These are phyloP conservation scores for Solanum boliviense DNA, from an alignment of 257 asterid species.

Conservation along the genomic window DNA sequence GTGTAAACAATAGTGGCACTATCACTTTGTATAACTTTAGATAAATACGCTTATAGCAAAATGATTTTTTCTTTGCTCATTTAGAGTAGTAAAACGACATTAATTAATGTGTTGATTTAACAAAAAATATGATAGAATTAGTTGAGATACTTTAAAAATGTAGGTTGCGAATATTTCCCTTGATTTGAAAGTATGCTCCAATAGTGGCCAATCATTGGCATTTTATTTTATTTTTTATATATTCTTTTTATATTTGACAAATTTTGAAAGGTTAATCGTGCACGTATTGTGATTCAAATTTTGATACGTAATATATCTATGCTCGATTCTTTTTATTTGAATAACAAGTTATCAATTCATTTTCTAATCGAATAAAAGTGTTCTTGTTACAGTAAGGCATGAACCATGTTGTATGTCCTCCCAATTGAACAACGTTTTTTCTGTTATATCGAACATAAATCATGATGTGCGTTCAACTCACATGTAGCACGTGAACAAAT, in stretches of 20 bases:
- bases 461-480: no score
- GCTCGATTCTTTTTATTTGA: background rate
- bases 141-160: no score
- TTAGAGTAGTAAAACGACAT: background rate
- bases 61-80: background rate
- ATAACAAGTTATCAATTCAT: no score
- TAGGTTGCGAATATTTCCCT: background rate
- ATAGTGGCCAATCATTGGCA: background rate
- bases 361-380: no score
- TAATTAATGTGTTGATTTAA: background rate
- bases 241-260: background rate
- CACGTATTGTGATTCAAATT: background rate
- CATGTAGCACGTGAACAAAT: background rate
- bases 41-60: background rate
- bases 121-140: background rate
- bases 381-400: no score
- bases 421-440: no score
- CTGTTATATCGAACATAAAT: background rate
- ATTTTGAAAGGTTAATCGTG: background rate
- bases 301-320: background rate
- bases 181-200: background rate
- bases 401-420: fast-evolving
- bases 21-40: background rate
- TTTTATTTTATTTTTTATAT: background rate
- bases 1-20: background rate